These are phyloP conservation scores for Oryza australiensis DNA, from an alignment of 176 grass and related monocot genomes.

Conservation along the genomic window DNA sequence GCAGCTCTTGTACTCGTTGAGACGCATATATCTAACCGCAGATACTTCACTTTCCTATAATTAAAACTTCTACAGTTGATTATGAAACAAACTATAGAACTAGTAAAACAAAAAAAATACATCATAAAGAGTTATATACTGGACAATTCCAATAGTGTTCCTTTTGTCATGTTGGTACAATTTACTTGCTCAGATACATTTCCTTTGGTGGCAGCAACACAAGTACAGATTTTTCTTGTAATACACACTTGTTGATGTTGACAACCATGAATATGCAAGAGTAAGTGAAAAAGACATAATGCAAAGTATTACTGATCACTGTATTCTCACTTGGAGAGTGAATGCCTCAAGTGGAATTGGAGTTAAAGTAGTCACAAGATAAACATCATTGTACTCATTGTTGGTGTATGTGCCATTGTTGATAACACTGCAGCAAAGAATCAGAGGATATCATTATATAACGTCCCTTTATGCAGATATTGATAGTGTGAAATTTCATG, in stretches of 20 bases:
- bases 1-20: slow-evolving; percentile 69
- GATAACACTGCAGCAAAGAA: slow-evolving; percentile 62
- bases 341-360: slow-evolving; percentile 91
- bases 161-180: background rate
- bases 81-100: background rate
- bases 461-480: background rate
- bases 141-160: background rate
- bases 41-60: slow-evolving; percentile 89
- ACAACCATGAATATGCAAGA: slow-evolving; percentile 8
- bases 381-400: slow-evolving; percentile 93
- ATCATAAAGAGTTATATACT: background rate
- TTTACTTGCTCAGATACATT: slow-evolving; percentile 20
- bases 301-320: slow-evolving; percentile 11
- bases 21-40: slow-evolving; percentile 71
- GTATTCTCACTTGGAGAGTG: slow-evolving; percentile 71
- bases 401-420: slow-evolving; percentile 72
- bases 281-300: background rate
- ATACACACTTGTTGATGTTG: background rate
- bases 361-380: slow-evolving; percentile 84
- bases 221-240: slow-evolving; percentile 29
- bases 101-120: background rate
- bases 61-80: slow-evolving; percentile 6
- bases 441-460: slow-evolving; percentile 14
- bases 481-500: slow-evolving; percentile 1
- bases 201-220: background rate